Conservation (phyloP, 2,329 filamentous ascomycete species). For the Fusarium equiseti region DNA sequence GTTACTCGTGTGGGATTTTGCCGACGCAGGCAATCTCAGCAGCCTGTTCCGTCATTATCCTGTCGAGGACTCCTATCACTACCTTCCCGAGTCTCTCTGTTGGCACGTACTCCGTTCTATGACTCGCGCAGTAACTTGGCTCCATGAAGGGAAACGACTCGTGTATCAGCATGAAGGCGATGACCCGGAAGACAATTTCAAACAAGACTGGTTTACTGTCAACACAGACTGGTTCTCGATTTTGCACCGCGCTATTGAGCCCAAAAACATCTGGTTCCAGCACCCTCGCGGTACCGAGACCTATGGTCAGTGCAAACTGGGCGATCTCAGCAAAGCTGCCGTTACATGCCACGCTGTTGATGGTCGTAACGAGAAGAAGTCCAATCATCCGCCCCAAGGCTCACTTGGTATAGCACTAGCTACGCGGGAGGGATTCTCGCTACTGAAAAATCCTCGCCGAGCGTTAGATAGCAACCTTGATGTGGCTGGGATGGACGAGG, state of each 20-base stretch:
- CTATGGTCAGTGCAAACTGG: slow-evolving; percentile 67
- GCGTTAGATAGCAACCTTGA: slow-evolving; percentile 1
- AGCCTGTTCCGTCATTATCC: slow-evolving; percentile 53
- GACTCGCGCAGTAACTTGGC: slow-evolving; percentile 62
- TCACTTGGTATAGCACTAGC: slow-evolving; percentile 27
- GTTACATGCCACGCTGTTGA: slow-evolving; percentile 54
- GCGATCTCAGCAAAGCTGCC: slow-evolving; percentile 58
- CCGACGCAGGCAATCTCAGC: slow-evolving; percentile 63
- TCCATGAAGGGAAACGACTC: slow-evolving; percentile 62
- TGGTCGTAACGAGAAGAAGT: not conserved
- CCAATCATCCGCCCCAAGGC: not conserved
- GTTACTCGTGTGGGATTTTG: slow-evolving; percentile 64
- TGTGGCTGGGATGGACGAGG: slow-evolving; percentile 19
- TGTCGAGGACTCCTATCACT: slow-evolving; percentile 42
- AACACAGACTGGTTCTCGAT: slow-evolving; percentile 64
- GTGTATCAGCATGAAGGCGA: slow-evolving; percentile 22
- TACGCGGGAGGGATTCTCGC: slow-evolving; percentile 26
- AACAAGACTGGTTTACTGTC: slow-evolving; percentile 29
- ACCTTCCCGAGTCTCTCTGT: slow-evolving; percentile 65
- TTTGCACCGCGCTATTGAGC: slow-evolving; percentile 61
- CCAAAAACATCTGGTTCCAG: slow-evolving; percentile 64
- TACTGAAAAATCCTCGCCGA: slow-evolving; percentile 15
- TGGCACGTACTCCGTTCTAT: slow-evolving; percentile 67
- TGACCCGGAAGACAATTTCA: not conserved
- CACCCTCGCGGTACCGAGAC: slow-evolving; percentile 61